Evolutionary conservation across 768 basidiomycete species (phyloP).

Genomic region (Lactarius tabidus): DNA sequence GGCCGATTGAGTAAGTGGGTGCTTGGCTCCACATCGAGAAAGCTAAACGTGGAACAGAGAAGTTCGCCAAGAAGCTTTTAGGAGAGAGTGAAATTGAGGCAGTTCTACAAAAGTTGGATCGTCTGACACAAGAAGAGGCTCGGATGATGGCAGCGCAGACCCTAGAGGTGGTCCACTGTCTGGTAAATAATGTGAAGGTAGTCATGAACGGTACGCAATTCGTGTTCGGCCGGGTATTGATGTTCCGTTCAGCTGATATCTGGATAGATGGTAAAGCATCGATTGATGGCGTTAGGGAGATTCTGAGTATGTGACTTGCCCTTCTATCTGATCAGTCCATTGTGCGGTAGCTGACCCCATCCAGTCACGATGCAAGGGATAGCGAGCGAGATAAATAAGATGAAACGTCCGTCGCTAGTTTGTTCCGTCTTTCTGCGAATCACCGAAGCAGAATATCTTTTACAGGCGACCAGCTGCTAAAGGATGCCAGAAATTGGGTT

Average conservation of each 20-base stretch:
- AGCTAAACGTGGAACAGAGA: background rate
- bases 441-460: background rate
- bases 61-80: background rate
- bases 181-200: background rate
- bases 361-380: background rate
- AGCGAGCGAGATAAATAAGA: background rate
- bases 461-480: background rate
- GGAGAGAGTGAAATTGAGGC: background rate
- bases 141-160: background rate
- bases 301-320: background rate
- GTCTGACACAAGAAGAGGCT: background rate
- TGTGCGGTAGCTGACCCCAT: background rate
- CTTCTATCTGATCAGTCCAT: background rate
- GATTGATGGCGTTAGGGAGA: background rate
- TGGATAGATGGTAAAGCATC: background rate
- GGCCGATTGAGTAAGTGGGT: background rate
- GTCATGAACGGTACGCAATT: background rate
- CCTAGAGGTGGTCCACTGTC: background rate
- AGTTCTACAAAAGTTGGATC: background rate
- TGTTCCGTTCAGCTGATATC: background rate
- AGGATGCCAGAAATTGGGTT: background rate
- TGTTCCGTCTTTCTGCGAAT: background rate
- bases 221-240: background rate
- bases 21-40: background rate
- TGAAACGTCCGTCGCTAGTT: background rate